Base-by-base conservation (phyloP, 2,329 filamentous ascomycete species). In the Akanthomyces muscarius region DNA sequence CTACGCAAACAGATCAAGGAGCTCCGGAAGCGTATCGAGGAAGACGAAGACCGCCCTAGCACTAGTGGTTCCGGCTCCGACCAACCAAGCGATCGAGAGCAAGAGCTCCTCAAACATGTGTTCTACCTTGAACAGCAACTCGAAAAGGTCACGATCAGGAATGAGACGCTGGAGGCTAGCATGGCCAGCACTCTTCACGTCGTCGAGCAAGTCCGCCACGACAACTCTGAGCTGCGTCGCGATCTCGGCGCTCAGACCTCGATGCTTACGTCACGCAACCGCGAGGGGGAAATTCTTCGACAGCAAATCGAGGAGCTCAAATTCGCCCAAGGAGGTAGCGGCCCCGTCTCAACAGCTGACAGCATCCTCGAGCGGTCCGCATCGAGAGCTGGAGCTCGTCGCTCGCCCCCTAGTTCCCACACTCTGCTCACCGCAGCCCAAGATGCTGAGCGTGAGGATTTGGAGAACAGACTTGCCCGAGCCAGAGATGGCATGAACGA, bases 281-380 rank as follows among this genome's bases (percentile, higher is more conserved):
- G 92, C 30, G 95, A 99, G 73, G 96, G 97, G 72, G 93, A 98
- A 73, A 87, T 92, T 5, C 81, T 99, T 10, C 96, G 98, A 74
- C 92, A 97, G 72, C 94, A 99, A 73, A 98, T 98, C 66, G 95
- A 99, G 76, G 93, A 97, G 65, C 81, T 99, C 66, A 99, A 98
- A 77, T 86, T 98, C 69, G 87, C 90, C 1, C 89, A 92, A 67
- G 88, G 92, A 61, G 87, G 91, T 66, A 86, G 86, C 36, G 89
- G 83, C 4, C 82, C 83, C 1, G 81, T 83, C 0, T 86, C 85
- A 0, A 86, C 92, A 1, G 87, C 94, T 6, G 95, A 98, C 72
- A 97, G 92, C 72, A 89, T 98, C 50, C 85, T 98, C 38, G 95
- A 98, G 65, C 87, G 95, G n/a, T 97, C 94, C 0, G 92, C 93